phyloP scores from a whole-genome alignment of 768 basidiomycete genomes.

The Auriscalpium vulgare region DNA sequence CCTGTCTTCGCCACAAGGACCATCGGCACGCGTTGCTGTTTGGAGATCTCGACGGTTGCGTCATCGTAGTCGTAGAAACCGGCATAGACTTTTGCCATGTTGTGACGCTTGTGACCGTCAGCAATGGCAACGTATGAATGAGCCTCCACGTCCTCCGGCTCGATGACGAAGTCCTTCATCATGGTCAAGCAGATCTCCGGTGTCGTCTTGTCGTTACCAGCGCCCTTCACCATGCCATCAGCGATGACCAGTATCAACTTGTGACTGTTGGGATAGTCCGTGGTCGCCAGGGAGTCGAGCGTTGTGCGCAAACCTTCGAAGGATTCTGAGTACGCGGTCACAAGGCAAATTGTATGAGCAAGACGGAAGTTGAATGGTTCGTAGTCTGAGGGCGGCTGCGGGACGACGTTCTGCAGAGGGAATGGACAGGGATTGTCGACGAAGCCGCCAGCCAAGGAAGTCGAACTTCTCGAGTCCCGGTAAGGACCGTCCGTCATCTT shows the following conservation, averaged over 20 bases:
- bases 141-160: slow-evolving; percentile 77
- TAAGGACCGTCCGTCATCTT: slow-evolving; percentile 68
- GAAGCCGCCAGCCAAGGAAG: slow-evolving; percentile 58
- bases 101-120: slow-evolving; percentile 99
- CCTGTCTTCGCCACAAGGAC: slow-evolving; percentile 94
- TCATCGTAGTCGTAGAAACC: slow-evolving; percentile 96
- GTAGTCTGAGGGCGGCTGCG: slow-evolving; percentile 84
- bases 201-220: slow-evolving; percentile 81
- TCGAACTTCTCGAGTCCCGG: slow-evolving; percentile 73
- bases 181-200: slow-evolving; percentile 91
- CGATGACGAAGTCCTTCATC: slow-evolving; percentile 93
- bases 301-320: slow-evolving; percentile 95
- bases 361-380: slow-evolving; percentile 97
- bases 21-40: slow-evolving; percentile 96
- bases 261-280: slow-evolving; percentile 97
- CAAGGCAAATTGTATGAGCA: slow-evolving; percentile 88
- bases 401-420: slow-evolving; percentile 84
- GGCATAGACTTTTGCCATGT: slow-evolving; percentile 98
- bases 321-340: slow-evolving; percentile 97
- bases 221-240: slow-evolving; percentile 97
- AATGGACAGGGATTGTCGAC: slow-evolving; percentile 80
- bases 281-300: slow-evolving; percentile 95
- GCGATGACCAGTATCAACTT: slow-evolving; percentile 93
- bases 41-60: slow-evolving; percentile 78
- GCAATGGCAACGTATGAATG: slow-evolving; percentile 98